phyloP scores from a whole-genome alignment of 768 basidiomycete species.

The Lenzites betulinus region DNA sequence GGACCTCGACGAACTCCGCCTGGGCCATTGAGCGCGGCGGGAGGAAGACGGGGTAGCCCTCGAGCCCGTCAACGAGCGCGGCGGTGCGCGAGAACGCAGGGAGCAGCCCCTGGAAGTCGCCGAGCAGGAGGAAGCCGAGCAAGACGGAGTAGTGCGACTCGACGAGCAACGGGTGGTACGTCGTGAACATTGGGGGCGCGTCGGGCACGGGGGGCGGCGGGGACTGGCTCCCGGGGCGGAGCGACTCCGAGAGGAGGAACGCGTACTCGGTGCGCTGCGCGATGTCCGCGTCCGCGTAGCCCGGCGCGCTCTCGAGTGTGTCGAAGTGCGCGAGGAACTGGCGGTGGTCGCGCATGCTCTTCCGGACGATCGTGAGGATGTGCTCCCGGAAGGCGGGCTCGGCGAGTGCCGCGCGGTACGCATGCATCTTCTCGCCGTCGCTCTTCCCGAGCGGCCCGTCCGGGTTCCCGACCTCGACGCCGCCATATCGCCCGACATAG shows the following conservation, averaged over 20 bases:
- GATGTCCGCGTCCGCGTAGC: slow-evolving; percentile 38
- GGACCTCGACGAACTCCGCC: slow-evolving; percentile 83
- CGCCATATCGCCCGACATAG: slow-evolving; percentile 82
- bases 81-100: slow-evolving; percentile 68
- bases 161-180: slow-evolving; percentile 88
- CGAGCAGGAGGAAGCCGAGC: slow-evolving; percentile 74
- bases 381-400: slow-evolving; percentile 60
- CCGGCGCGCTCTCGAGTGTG: slow-evolving; percentile 53
- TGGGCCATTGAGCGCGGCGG: slow-evolving; percentile 89
- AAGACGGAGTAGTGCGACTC: slow-evolving; percentile 85
- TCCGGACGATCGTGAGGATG: slow-evolving; percentile 60
- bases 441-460: slow-evolving; percentile 71
- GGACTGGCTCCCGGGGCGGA: slow-evolving; percentile 60
- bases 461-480: slow-evolving; percentile 80
- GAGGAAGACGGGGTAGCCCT: slow-evolving; percentile 87
- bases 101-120: slow-evolving; percentile 65
- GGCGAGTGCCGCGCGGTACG: slow-evolving; percentile 63
- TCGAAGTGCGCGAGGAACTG: slow-evolving; percentile 84
- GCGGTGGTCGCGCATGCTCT: slow-evolving; percentile 83
- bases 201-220: slow-evolving; percentile 41
- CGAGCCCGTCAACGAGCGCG: slow-evolving; percentile 73
- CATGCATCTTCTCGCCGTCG: slow-evolving; percentile 58
- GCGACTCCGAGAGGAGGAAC: slow-evolving; percentile 65
- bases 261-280: slow-evolving; percentile 64
- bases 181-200: slow-evolving; percentile 70